These are phyloP conservation scores for Penicillium angulare DNA, from an alignment of 495 filamentous ascomycete species.

Conservation along the genomic window DNA sequence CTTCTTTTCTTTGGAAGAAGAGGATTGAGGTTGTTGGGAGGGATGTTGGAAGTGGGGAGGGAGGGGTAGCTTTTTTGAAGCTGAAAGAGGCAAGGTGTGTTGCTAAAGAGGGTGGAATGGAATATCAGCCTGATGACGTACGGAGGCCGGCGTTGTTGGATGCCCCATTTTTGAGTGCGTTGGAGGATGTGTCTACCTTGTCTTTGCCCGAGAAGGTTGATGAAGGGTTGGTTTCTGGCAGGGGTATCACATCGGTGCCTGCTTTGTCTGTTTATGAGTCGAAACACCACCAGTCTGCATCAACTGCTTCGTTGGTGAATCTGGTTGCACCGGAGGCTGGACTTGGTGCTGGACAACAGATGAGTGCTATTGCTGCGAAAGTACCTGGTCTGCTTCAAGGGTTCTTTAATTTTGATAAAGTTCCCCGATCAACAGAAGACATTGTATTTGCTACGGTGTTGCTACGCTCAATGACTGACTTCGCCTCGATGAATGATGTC, in stretches of 20 bases:
- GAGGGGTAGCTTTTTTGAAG: conserved; percentile 66
- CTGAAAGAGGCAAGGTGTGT: conserved; percentile 58
- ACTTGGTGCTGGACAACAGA: conserved; percentile 39
- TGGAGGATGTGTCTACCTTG: conserved; percentile 22
- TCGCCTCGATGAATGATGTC: conserved; percentile 65
- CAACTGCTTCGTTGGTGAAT: conserved; percentile 44
- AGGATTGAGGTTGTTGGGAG: conserved; percentile 63
- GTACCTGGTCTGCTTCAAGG: conserved; percentile 30
- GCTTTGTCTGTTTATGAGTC: conserved; percentile 15
- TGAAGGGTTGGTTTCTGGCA: no score
- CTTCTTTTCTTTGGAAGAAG: conserved; percentile 64
- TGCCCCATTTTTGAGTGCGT: conserved; percentile 30
- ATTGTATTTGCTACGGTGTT: conserved; percentile 75
- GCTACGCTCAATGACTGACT: conserved; percentile 77
- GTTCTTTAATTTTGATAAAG: conserved; percentile 8
- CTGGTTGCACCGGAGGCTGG: conserved; percentile 43
- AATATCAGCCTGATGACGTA: conserved; percentile 39
- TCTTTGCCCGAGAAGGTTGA: not conserved
- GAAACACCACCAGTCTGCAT: conserved; percentile 15
- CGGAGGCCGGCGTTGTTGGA: conserved; percentile 48
- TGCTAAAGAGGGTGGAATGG: conserved; percentile 39
- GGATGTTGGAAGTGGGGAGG: conserved; percentile 59
- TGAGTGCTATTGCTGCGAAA: conserved; percentile 42
- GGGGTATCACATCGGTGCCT: not conserved
- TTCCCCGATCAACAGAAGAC: conserved; percentile 41